These are phyloP conservation scores for Mycosarcoma maydis DNA, from an alignment of 1,284 basidiomycete genomes.

Conservation along the genomic window DNA sequence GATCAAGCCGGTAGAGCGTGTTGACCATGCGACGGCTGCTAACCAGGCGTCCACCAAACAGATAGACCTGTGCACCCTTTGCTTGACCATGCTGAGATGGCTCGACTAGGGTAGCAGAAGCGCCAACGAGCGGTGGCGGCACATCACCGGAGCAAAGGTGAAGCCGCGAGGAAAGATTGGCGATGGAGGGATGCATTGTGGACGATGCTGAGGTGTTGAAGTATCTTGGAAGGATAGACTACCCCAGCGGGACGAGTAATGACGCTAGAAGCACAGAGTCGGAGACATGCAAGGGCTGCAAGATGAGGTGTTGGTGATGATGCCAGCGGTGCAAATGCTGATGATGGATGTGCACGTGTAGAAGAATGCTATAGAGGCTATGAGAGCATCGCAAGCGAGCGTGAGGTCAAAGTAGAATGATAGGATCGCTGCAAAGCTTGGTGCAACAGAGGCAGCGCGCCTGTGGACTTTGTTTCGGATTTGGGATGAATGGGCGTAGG, in stretches of 20 bases:
- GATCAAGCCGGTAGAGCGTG: slow-evolving; percentile 56
- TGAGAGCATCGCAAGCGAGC: not conserved
- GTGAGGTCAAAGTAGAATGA: not conserved
- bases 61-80: slow-evolving; percentile 38
- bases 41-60: slow-evolving; percentile 62
- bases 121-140: slow-evolving; percentile 60
- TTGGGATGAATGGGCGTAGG: no score
- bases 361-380: not conserved
- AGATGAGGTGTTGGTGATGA: not conserved
- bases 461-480: no score
- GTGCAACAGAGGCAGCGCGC: no score
- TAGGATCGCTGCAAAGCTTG: not conserved
- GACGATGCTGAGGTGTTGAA: not conserved
- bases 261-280: not conserved
- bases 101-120: slow-evolving; percentile 58
- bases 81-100: slow-evolving; percentile 6
- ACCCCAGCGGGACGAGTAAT: no score
- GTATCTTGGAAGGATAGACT: no score
- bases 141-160: slow-evolving; percentile 53
- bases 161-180: slow-evolving; percentile 45
- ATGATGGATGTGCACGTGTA: not conserved
- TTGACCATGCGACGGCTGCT: slow-evolving; percentile 59
- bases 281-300: no score
- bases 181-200: slow-evolving; percentile 46
- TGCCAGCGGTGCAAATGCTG: no score